phyloP scores from a whole-genome alignment of 805 yeast species.

The Scheffersomyces lignosus region DNA sequence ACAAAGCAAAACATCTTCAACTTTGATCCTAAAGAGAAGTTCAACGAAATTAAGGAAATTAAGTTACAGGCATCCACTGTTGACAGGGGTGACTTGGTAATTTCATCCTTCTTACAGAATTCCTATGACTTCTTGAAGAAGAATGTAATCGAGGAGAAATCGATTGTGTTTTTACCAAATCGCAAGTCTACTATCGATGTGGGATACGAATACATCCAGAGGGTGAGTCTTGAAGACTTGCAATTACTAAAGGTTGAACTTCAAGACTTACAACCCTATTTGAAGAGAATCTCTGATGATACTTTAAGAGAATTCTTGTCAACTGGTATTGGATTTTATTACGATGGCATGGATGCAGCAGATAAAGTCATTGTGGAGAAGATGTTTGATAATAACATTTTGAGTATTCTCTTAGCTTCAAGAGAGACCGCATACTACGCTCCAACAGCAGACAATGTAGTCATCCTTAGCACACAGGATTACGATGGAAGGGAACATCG shows the following conservation, averaged over 20 bases:
- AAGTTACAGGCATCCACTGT: slow-evolving; percentile 49
- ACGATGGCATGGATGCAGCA: slow-evolving; percentile 52
- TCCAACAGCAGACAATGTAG: slow-evolving; percentile 56
- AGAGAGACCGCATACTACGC: slow-evolving; percentile 51
- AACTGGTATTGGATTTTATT: slow-evolving; percentile 65
- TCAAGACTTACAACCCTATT: slow-evolving; percentile 38
- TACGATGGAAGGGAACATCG: slow-evolving; percentile 76
- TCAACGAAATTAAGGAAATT: slow-evolving; percentile 54
- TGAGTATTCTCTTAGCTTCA: slow-evolving; percentile 61
- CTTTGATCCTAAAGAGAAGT: slow-evolving; percentile 64
- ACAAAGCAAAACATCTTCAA: slow-evolving; percentile 61
- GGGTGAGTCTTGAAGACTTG: slow-evolving; percentile 35
- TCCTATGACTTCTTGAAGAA: slow-evolving; percentile 42
- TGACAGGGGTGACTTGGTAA: slow-evolving; percentile 52
- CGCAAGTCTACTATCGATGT: slow-evolving; percentile 55
- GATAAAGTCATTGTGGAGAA: slow-evolving; percentile 60
- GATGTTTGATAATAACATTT: slow-evolving; percentile 48
- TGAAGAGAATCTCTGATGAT: slow-evolving; percentile 48
- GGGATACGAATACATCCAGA: slow-evolving; percentile 43
- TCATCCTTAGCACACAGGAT: slow-evolving; percentile 68
- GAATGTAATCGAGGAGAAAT: slow-evolving; percentile 11
- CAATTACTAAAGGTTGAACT: slow-evolving; percentile 41
- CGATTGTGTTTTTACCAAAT: slow-evolving; percentile 59
- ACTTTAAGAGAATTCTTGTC: slow-evolving; percentile 43
- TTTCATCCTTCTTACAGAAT: slow-evolving; percentile 52